Base-by-base conservation (phyloP, 2,329 filamentous ascomycete genomes). In the Coleophoma eucalyptorum region DNA sequence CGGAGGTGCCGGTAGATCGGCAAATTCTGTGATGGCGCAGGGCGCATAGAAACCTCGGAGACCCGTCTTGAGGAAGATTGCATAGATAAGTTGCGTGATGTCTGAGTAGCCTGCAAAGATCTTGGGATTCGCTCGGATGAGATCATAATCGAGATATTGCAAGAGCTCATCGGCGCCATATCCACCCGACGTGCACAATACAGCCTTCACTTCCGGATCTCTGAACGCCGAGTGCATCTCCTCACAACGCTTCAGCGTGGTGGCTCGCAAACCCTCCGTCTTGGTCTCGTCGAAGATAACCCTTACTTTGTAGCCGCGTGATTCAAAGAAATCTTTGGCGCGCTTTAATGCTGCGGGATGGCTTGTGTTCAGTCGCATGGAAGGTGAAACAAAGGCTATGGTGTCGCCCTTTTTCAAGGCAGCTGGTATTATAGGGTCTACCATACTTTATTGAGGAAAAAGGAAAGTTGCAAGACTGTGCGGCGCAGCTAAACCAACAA, bases 101-200 rank as follows among this genome's bases (percentile, higher is more conserved):
- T 67, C 65, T 2, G 57, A 62, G 46, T 60, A 65, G 10, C 64
- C 65, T 19, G 57, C 47, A 55, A 67, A 66, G n/a, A 67, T 63
- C 52, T 67, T 67, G 2, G 65, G 65, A 41, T 66, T 54, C 0
- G 42, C 16, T 19, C 42, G 50, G 18, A 67, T 64, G 26, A 67
- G 43, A 2, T 54, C 48, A 44, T 63, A 67, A 44, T 67, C 59
- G 2, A 67, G 54, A 21, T 58, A 52, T 0, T 51, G 60, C 0
- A 67, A 53, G 5, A 67, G 32, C 43, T 66, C 62, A 32, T 64
- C 65, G 15, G 56, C 55, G 19, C 49, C 46, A 1, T 48, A 19
- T 0, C 64, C 65, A 8, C 65, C 65, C 16, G 60, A 57, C 1
- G 58, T 64, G 50, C 55, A 61, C 10, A 67, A 52, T 11, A 68